A percentile compares a stretch with the other conserved stretches of the same genome.
These are phyloP conservation scores for Galerina marginata DNA, from an alignment of 768 basidiomycete genomes.

Conservation along the genomic window DNA sequence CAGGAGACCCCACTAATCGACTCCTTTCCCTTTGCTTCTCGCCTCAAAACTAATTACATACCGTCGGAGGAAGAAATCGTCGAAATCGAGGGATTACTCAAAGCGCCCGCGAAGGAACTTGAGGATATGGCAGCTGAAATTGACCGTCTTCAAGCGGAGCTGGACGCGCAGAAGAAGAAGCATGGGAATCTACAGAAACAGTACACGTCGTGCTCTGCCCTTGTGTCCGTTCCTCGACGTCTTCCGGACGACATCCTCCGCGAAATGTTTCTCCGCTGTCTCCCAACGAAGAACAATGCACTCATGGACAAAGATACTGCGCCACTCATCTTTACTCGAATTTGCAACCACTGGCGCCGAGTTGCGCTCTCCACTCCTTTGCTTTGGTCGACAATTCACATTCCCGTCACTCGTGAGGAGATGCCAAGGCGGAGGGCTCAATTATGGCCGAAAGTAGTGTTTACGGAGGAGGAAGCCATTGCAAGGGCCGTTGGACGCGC, in stretches of 20 bases:
- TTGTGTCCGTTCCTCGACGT: neutral
- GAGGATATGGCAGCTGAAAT: neutral
- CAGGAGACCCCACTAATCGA: neutral
- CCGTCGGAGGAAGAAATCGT: neutral
- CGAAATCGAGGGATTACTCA: neutral
- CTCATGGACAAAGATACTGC: neutral
- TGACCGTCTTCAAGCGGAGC: neutral
- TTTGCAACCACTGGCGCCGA: constrained; percentile 5
- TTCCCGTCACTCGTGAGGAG: neutral
- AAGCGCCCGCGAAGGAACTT: neutral
- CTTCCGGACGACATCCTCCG: constrained; percentile 7
- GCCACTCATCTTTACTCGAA: neutral
- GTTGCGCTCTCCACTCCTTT: neutral
- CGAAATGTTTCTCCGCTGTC: neutral
- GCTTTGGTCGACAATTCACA: neutral
- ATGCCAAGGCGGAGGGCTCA: neutral
- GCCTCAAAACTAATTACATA: neutral
- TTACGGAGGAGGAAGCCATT: neutral
- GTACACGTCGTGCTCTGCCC: neutral
- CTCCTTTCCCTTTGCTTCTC: neutral
- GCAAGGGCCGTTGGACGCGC: neutral
- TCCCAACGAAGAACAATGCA: neutral
- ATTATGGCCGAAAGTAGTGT: neutral
- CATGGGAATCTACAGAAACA: neutral
- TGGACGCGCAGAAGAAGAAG: neutral